Evolutionary conservation across 108 stramenopile species (phyloP).

Genomic region (Chaetoceros tenuissimus): DNA sequence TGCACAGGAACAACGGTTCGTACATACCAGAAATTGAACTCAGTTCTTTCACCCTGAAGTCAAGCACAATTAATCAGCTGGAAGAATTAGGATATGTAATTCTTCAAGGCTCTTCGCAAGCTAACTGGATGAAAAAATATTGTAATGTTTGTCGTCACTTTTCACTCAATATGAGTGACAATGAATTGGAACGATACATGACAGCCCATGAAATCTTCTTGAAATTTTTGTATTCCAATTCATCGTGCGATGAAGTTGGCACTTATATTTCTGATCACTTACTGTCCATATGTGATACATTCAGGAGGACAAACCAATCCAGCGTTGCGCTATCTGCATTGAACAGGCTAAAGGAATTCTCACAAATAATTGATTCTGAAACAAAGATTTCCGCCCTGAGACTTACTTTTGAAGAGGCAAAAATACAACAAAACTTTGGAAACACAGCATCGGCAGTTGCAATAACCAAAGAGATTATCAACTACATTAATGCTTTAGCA

Average conservation of each 20-base stretch:
- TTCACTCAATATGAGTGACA: not conserved
- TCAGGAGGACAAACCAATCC: not conserved
- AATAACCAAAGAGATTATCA: slow-evolving; percentile 40
- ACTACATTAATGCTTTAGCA: slow-evolving; percentile 3
- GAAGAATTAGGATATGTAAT: not conserved
- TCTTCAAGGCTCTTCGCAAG: not conserved
- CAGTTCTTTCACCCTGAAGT: not conserved
- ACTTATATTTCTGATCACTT: no score
- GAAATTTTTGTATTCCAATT: not conserved
- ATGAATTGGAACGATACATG: not conserved
- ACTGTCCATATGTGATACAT: no score
- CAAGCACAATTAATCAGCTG: not conserved
- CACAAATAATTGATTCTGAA: not conserved
- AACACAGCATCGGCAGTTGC: slow-evolving; percentile 54
- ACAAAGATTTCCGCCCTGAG: slow-evolving; percentile 10
- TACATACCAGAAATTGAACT: not conserved
- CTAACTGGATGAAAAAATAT: not conserved
- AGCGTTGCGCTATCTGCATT: not conserved
- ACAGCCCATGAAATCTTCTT: not conserved
- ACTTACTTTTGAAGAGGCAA: slow-evolving; percentile 67
- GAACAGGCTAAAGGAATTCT: not conserved
- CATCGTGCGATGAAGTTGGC: not conserved
- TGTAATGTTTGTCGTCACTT: not conserved
- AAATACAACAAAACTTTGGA: slow-evolving; percentile 36
- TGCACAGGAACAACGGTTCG: not conserved